Conservation (phyloP, 2,329 filamentous ascomycete species). For the Colletotrichum sp. region DNA sequence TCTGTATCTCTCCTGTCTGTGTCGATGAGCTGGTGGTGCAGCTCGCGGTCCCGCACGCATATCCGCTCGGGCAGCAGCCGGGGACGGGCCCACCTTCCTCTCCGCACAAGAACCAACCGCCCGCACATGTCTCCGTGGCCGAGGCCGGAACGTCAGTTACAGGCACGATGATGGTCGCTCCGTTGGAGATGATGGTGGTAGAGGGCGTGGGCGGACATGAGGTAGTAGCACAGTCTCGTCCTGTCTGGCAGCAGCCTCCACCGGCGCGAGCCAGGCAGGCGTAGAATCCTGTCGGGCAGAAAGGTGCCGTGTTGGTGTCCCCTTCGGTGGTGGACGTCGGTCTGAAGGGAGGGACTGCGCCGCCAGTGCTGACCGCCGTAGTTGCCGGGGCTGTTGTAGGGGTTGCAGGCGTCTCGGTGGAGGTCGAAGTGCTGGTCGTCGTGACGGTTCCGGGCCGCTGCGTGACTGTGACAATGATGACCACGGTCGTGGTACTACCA, state of each 20-base stretch:
- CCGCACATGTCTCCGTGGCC: conserved; percentile 65
- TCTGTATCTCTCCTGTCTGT: conserved; percentile 62
- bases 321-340: conserved; percentile 46
- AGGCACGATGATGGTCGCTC: conserved; percentile 74
- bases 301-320: conserved; percentile 27
- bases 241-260: conserved; percentile 85
- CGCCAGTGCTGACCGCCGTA: conserved; percentile 41
- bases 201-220: conserved; percentile 70
- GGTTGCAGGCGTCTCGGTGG: conserved; percentile 42
- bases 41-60: conserved; percentile 72
- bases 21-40: conserved; percentile 65
- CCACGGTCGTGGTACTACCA: conserved; percentile 40
- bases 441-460: conserved; percentile 27
- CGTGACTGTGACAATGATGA: conserved; percentile 47
- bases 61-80: conserved; percentile 85
- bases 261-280: conserved; percentile 85
- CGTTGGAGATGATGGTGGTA: conserved; percentile 71
- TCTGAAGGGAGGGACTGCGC: conserved; percentile 50
- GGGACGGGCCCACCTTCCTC: conserved; percentile 63
- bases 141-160: conserved; percentile 49
- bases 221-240: conserved; percentile 81
- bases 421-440: conserved; percentile 40
- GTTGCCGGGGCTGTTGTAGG: conserved; percentile 43
- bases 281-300: conserved; percentile 91
- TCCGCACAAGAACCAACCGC: conserved; percentile 79